Percentiles rank a stretch among this genome's conserved stretches.
These are phyloP conservation scores for Hypoxylon sp. DNA, from an alignment of 2,329 filamentous ascomycete species.

Conservation along the genomic window DNA sequence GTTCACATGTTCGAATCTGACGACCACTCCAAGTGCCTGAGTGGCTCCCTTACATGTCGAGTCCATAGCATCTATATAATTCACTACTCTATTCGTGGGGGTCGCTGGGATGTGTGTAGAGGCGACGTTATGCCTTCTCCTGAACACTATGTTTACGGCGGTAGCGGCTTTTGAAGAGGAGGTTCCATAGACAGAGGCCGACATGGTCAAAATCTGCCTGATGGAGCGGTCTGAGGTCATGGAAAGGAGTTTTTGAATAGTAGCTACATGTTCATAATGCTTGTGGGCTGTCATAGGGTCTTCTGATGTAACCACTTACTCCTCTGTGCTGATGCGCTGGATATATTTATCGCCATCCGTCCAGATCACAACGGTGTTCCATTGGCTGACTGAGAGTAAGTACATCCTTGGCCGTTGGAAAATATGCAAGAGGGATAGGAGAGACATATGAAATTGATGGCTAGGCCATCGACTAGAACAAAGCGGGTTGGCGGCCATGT, in stretches of 20 bases:
- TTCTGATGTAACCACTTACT: constrained; percentile 20
- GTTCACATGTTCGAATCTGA: constrained; percentile 19
- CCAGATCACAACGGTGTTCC: neutral
- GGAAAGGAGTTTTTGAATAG: constrained; percentile 5
- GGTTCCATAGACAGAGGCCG: neutral
- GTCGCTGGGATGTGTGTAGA: neutral
- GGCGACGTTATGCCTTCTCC: neutral
- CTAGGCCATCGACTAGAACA: constrained; percentile 5
- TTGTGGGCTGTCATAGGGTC: constrained; percentile 21
- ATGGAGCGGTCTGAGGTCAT: constrained; percentile 6
- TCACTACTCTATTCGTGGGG: neutral
- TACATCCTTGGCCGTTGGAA: constrained; percentile 2
- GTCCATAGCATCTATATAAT: neutral
- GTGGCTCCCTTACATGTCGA: neutral
- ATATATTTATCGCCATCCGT: constrained; percentile 22
- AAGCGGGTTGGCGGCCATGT: constrained; percentile 20
- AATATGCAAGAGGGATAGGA: constrained; percentile 10
- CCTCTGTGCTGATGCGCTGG: constrained; percentile 7
- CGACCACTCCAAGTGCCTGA: neutral
- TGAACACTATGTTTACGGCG: neutral
- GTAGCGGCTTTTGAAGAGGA: neutral
- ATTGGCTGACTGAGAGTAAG: constrained; percentile 21
- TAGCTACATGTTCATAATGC: constrained; percentile 12
- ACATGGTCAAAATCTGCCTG: constrained; percentile 5
- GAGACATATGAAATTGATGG: constrained; percentile 4